These are phyloP conservation scores for Moniliophthora roreri DNA, from an alignment of 1,284 basidiomycete genomes.

Conservation along the genomic window DNA sequence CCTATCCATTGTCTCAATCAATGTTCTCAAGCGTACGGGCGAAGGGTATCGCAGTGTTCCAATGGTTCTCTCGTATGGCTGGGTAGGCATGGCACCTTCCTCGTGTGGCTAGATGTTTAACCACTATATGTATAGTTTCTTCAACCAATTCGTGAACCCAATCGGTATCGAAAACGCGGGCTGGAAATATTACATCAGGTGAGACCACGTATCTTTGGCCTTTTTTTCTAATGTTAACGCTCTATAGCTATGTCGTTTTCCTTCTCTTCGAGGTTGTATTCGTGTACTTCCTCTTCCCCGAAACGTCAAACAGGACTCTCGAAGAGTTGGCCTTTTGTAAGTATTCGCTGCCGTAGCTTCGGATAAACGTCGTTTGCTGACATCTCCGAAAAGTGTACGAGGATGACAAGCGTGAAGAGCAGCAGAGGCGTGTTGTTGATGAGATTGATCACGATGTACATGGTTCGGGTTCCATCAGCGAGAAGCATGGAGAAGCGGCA, in stretches of 20 bases:
- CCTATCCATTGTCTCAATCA: too few species aligned
- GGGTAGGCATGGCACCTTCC: slow-evolving; percentile 9
- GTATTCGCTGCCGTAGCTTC: slow-evolving; percentile 22
- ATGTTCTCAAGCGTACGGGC: too few species aligned
- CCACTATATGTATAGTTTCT: slow-evolving; percentile 31
- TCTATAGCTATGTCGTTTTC: slow-evolving; percentile 43
- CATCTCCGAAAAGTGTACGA: slow-evolving; percentile 41
- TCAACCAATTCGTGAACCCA: slow-evolving; percentile 62
- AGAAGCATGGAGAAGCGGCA: background rate
- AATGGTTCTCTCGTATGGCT: slow-evolving; percentile 49
- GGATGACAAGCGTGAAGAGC: slow-evolving; percentile 41
- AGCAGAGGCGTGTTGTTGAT: slow-evolving; percentile 43
- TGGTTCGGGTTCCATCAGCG: background rate
- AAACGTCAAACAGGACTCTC: slow-evolving; percentile 52
- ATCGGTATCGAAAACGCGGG: slow-evolving; percentile 53
- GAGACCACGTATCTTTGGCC: background rate
- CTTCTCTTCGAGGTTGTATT: slow-evolving; percentile 46
- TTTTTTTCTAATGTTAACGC: background rate
- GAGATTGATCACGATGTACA: slow-evolving; percentile 27
- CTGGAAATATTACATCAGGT: slow-evolving; percentile 44
- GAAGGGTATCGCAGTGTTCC: slow-evolving; percentile 50
- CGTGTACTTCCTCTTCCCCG: slow-evolving; percentile 53
- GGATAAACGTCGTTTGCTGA: background rate
- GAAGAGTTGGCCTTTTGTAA: slow-evolving; percentile 62
- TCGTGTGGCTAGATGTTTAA: too few species aligned